Percentiles rank a stretch among this genome's conserved stretches.
These are phyloP conservation scores for Populus hybrid DNA, from an alignment of 441 rosid species.

Conservation along the genomic window DNA sequence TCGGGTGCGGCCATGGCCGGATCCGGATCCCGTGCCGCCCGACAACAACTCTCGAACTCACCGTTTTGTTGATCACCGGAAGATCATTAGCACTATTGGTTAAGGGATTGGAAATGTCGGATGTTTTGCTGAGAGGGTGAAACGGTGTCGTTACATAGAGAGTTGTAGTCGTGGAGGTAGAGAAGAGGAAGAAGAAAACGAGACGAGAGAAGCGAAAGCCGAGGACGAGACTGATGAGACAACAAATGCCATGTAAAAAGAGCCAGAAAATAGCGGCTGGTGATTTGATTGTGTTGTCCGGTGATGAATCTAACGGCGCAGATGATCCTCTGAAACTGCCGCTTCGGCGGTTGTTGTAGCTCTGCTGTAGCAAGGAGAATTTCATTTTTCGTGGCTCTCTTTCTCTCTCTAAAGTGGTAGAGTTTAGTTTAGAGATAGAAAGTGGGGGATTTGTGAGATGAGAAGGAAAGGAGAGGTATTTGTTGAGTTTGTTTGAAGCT, in stretches of 20 bases:
- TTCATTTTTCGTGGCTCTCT: slow-evolving; percentile 39
- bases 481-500: slow-evolving; percentile 21
- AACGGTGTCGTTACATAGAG: slow-evolving; percentile 53
- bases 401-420: slow-evolving; percentile 7
- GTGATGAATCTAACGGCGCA: slow-evolving; percentile 46
- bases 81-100: slow-evolving; percentile 9
- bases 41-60: slow-evolving; percentile 70
- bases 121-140: slow-evolving; percentile 26
- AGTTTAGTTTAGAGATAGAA: slow-evolving; percentile 14
- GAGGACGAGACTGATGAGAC: slow-evolving; percentile 82
- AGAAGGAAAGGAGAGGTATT: slow-evolving; percentile 2
- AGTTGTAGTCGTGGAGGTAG: slow-evolving; percentile 31
- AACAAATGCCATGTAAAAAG: slow-evolving; percentile 65
- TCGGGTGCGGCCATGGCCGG: slow-evolving; percentile 99
- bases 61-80: slow-evolving; percentile 30
- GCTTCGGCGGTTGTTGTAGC: slow-evolving; percentile 72
- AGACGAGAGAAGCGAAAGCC: slow-evolving; percentile 94
- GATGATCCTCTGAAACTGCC: slow-evolving; percentile 58
- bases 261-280: slow-evolving; percentile 76
- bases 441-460: not conserved
- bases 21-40: slow-evolving; percentile 99
- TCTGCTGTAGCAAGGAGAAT: slow-evolving; percentile 80
- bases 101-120: slow-evolving; percentile 28
- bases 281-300: slow-evolving; percentile 60
- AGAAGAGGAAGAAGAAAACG: slow-evolving; percentile 81